phyloP scores from a whole-genome alignment of 2,329 filamentous ascomycete genomes.

The Xylogone sp. region DNA sequence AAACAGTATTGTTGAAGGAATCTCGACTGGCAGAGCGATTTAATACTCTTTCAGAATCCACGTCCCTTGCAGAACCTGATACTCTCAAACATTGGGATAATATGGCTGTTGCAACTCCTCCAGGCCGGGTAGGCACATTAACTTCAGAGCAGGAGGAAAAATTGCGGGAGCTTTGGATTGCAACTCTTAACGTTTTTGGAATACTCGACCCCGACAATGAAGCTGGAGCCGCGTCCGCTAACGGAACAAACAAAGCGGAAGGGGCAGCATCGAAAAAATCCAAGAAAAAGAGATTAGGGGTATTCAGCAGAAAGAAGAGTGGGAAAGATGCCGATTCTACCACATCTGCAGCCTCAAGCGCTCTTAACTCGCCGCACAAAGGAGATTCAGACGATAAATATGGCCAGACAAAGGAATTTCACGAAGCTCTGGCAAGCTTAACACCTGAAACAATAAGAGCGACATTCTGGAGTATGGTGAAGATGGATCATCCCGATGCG shows the following conservation, averaged over 20 bases:
- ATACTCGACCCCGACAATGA: conserved; percentile 40
- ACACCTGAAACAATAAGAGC: conserved; percentile 74
- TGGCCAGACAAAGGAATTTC: conserved; percentile 82
- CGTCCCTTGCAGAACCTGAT: background rate
- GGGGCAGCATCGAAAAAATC: conserved; percentile 47
- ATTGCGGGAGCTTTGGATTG: conserved; percentile 80
- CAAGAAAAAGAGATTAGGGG: conserved; percentile 69
- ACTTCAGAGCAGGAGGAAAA: conserved; percentile 88
- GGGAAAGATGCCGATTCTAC: conserved; percentile 43
- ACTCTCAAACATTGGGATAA: conserved; percentile 5
- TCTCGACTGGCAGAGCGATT: background rate
- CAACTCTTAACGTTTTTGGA: conserved; percentile 72
- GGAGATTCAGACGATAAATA: conserved; percentile 76
- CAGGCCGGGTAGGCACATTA: conserved; percentile 79
- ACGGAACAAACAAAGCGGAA: conserved; percentile 18
- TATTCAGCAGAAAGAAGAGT: conserved; percentile 64
- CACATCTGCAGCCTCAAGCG: conserved; percentile 23
- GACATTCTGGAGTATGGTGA: conserved; percentile 91
- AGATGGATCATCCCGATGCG: conserved; percentile 90
- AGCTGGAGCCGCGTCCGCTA: conserved; percentile 23
- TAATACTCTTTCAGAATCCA: background rate
- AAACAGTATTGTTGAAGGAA: conserved; percentile 6
- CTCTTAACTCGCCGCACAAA: conserved; percentile 21
- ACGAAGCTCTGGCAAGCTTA: conserved; percentile 72
- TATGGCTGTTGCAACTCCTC: conserved; percentile 44